Conservation (phyloP, 352 stramenopile species). For the Phytophthora lateralis region DNA sequence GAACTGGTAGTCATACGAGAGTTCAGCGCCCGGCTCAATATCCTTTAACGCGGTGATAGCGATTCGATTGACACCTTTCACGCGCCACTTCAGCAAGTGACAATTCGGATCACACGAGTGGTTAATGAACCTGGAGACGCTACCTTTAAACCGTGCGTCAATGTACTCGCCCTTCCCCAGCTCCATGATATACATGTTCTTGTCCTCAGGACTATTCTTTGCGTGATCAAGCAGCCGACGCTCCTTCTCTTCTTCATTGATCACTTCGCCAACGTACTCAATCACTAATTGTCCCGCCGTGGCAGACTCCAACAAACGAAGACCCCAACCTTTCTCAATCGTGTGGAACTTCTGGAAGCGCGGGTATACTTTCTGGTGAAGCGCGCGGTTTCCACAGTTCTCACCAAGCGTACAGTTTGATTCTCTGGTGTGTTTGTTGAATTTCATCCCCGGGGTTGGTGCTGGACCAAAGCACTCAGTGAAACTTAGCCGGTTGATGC, state of each 20-base stretch:
- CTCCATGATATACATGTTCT: conserved; percentile 97
- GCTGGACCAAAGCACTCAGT: conserved; percentile 91
- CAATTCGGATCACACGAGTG: conserved; percentile 97
- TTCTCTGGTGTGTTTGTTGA: conserved; percentile 74
- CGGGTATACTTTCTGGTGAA: conserved; percentile 85
- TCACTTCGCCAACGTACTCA: conserved; percentile 96
- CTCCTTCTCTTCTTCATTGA: conserved; percentile 93
- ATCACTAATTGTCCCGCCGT: conserved; percentile 91
- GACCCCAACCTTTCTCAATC: conserved; percentile 92
- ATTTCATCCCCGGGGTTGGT: conserved; percentile 58
- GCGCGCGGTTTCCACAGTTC: conserved; percentile 91
- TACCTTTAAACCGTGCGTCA: conserved; percentile 93
- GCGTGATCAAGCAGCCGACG: conserved; percentile 84
- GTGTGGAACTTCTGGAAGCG: conserved; percentile 79
- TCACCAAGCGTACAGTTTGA: conserved; percentile 92
- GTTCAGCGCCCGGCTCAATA: conserved; percentile 88
- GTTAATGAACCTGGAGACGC: conserved; percentile 97
- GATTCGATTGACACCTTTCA: conserved; percentile 92
- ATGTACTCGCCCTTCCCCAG: conserved; percentile 94
- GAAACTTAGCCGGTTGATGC: conserved; percentile 93
- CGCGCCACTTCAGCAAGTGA: conserved; percentile 94
- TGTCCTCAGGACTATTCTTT: conserved; percentile 90
- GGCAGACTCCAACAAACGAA: conserved; percentile 80
- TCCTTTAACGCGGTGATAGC: conserved; percentile 92
- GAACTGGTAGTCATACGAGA: conserved; percentile 97